Evolutionary conservation across 2,329 filamentous ascomycete species (phyloP), one percentile per base, ranked within the genome.

Genomic region (Magnaporthales sp.): DNA sequence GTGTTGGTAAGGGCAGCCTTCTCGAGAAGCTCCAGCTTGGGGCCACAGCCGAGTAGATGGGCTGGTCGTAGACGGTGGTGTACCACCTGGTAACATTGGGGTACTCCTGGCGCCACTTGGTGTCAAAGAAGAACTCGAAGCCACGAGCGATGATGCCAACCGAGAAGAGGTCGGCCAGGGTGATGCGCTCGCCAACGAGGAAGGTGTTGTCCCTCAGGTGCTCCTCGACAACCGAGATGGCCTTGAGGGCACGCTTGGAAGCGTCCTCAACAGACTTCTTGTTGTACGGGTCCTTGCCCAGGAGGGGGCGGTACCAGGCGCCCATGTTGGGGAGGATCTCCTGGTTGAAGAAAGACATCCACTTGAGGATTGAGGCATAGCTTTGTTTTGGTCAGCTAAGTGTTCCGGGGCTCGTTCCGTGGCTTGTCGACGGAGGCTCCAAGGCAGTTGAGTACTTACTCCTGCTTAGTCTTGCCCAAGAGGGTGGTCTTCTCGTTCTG

Each of bases 401-500:
- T n/a, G n/a, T 22, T 32, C 61, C 10, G 13, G 31, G 38, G 5
- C 6, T 9, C 22, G 11, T 22, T 32, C 61, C 10, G 13, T n/a
- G 38, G 5, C 6, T 9, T 13, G 11, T 24, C 9, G 13, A 26
- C 5, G 4, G 11, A 27, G 4, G 22, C n/a, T n/a, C 11, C 3
- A 1, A 9, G 22, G 22, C 32, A 22, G 63, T 46, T 46, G 15
- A n/a, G 2, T 68, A 78, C 84, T 79, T 83, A 93, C 89, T 99
- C 95, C 86, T 99, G 94, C 91, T 99, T 99, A 84, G 93, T 99
- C 90, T 98, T 98, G 78, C 95, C 95, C 75, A 99, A 89, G 72
- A 99, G 93, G 74, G 93, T 96, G 75, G 95, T 99, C 91, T 98
- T 98, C 90, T 98, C 95, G 81, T 99, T 99, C 85, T 99, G 95